Evolutionary conservation across 805 yeast genomes (phyloP), one percentile per base, ranked within the genome.

Genomic region (Metschnikowia borealis): DNA sequence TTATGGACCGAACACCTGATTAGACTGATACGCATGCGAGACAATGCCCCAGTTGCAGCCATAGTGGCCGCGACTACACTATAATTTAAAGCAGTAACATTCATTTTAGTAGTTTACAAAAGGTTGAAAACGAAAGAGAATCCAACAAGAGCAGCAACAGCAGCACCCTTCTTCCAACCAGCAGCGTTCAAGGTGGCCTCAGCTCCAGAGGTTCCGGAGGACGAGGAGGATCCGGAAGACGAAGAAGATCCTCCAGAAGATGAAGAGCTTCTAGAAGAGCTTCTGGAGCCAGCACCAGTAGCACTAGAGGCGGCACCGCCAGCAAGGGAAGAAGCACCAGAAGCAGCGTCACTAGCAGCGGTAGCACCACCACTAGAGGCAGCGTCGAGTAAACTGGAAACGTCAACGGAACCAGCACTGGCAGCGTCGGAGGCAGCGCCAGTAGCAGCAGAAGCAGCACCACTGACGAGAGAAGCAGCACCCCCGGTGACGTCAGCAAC

Each of bases 141-240:
- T 39, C 74, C 75, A 42, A 71, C 64, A 47, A 71, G 42, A 46
- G 68, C 71, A 42, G 69, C 71, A 40, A 71, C 63, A 29, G 66
- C 68, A 49, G 62, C 66, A 38, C 71, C 64, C 60, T 61, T 69
- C 62, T 71, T 71, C 75, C 73, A 70, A 17, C 66, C 61, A 36
- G 60, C 38, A 8, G 63, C 67, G 38, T 57, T 34, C 42, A 49
- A 44, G 48, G 53, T 48, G 47, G 53, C 61, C 17, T 59, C 55
- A 23, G 55, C 56, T 31, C 55, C 60, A 37, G 52, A 60, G 32
- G 62, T 57, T 26, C 50, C 52, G 37, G 57, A 51, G 6, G 56
- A 49, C 20, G 45, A 50, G 10, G 54, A 50, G 21, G 49, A 43
- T 18, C 44, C 47, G 13, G 54, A 38, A 13, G 54, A 26, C 15